Conservation (phyloP, 2,329 filamentous ascomycete genomes). For the Rhynchosporium agropyri region DNA sequence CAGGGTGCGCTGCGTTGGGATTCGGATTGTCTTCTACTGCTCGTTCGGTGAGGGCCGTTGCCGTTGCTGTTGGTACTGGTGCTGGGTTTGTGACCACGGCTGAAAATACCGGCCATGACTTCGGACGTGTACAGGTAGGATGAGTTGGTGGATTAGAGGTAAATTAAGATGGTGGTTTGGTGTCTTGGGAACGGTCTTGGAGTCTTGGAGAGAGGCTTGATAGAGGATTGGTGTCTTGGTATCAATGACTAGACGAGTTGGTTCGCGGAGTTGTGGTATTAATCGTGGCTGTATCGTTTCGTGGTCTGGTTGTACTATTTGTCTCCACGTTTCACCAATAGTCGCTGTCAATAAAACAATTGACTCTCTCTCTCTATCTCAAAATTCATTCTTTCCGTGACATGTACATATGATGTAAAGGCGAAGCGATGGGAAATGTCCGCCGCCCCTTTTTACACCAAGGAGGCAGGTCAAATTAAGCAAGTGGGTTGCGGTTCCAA, state of each 20-base stretch:
- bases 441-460: constrained; percentile 1
- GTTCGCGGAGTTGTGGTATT: constrained; percentile 1
- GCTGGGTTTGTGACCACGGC: constrained; percentile 8
- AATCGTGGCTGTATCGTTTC: neutral
- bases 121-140: neutral
- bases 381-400: neutral
- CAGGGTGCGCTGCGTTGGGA: constrained; percentile 15
- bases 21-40: neutral
- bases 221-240: neutral
- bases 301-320: neutral
- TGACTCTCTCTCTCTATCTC: neutral
- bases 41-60: neutral
- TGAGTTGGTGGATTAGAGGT: neutral
- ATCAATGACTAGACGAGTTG: neutral
- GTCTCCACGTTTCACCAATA: neutral
- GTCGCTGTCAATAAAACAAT: neutral
- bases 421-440: constrained; percentile 8
- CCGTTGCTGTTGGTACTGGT: neutral
- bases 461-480: neutral
- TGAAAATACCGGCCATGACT: constrained; percentile 16
- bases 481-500: neutral
- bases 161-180: no score
- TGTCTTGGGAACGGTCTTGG: constrained; percentile 7
- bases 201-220: neutral
- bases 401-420: neutral